A percentile compares a stretch with the other conserved stretches of the same genome.
phyloP scores from a whole-genome alignment of 805 yeast genomes.

The Myxozyma neglecta region DNA sequence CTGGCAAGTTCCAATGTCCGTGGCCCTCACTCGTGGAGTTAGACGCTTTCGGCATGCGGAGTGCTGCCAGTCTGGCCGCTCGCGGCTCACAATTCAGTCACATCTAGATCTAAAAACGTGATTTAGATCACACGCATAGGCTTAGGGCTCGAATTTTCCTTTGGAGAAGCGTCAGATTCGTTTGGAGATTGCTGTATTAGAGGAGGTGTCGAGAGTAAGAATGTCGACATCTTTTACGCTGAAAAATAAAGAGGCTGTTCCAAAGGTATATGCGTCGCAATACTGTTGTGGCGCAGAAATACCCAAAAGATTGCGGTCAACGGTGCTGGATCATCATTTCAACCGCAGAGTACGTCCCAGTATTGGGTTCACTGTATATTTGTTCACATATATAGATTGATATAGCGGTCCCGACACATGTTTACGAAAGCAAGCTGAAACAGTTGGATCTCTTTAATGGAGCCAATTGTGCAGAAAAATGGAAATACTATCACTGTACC shows the following conservation, averaged over 20 bases:
- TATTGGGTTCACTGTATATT: not conserved
- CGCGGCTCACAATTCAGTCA: not conserved
- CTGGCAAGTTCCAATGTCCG: too few relatives aligned
- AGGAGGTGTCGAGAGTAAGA: not conserved
- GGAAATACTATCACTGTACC: conserved; percentile 21
- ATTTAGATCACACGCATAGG: not conserved
- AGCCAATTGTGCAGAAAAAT: not conserved
- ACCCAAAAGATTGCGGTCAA: conserved; percentile 7
- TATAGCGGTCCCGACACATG: conserved; percentile 10
- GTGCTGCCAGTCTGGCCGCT: not conserved
- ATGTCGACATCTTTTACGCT: conserved; percentile 30
- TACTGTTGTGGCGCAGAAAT: not conserved
- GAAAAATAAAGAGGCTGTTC: conserved; percentile 6
- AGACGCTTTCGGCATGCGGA: not conserved
- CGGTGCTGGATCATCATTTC: conserved; percentile 23
- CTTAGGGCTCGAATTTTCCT: conserved; percentile 4
- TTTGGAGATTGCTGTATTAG: not conserved
- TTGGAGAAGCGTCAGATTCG: too few relatives aligned
- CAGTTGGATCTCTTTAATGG: conserved; percentile 8
- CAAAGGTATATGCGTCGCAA: conserved; percentile 26
- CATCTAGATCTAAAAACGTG: not conserved
- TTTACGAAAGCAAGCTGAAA: conserved; percentile 4
- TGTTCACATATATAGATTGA: conserved; percentile 9
- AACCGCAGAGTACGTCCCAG: conserved; percentile 16
- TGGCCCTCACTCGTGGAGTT: too few relatives aligned